Percentiles rank a stretch among this genome's conserved stretches.
Conservation (phyloP, 805 yeast genomes). For the Wickerhamiella dianesei region DNA sequence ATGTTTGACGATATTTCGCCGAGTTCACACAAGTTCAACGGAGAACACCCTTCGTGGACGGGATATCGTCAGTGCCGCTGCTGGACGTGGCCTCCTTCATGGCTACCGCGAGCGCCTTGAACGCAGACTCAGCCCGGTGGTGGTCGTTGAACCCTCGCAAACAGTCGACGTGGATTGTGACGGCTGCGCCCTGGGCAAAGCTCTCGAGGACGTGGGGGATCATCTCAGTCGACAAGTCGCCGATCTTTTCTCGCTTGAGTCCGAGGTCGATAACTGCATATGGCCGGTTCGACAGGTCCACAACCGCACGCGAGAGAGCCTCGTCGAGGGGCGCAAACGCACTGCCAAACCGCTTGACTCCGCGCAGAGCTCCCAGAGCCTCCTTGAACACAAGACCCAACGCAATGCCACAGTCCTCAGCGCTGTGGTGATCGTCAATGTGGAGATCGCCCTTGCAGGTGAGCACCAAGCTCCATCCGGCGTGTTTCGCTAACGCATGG, state of each 20-base stretch:
- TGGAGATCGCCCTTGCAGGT: constrained; percentile 91
- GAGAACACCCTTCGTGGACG: constrained; percentile 91
- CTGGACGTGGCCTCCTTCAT: constrained; percentile 69
- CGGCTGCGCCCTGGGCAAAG: constrained; percentile 82
- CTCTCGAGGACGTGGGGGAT: constrained; percentile 93
- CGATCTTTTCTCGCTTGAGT: constrained; percentile 81
- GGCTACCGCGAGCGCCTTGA: constrained; percentile 91
- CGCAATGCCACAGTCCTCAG: constrained; percentile 92
- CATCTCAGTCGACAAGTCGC: constrained; percentile 89
- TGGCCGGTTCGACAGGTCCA: constrained; percentile 87
- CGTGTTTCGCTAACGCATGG: constrained; percentile 90
- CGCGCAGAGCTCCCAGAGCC: constrained; percentile 80
- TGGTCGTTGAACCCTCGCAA: constrained; percentile 90
- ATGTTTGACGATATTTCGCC: too few relatives aligned
- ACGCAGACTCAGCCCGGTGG: constrained; percentile 91
- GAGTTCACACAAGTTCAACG: too few relatives aligned
- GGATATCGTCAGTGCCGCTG: constrained; percentile 83
- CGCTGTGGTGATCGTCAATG: constrained; percentile 94
- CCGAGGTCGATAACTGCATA: constrained; percentile 83
- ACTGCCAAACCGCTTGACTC: constrained; percentile 82
- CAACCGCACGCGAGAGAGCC: constrained; percentile 91
- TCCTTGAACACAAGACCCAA: constrained; percentile 78
- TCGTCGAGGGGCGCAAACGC: constrained; percentile 96
- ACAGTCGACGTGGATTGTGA: constrained; percentile 91
- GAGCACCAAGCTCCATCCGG: constrained; percentile 86